Conservation (phyloP, 768 basidiomycete species). For the Lentinus tigrinus region DNA sequence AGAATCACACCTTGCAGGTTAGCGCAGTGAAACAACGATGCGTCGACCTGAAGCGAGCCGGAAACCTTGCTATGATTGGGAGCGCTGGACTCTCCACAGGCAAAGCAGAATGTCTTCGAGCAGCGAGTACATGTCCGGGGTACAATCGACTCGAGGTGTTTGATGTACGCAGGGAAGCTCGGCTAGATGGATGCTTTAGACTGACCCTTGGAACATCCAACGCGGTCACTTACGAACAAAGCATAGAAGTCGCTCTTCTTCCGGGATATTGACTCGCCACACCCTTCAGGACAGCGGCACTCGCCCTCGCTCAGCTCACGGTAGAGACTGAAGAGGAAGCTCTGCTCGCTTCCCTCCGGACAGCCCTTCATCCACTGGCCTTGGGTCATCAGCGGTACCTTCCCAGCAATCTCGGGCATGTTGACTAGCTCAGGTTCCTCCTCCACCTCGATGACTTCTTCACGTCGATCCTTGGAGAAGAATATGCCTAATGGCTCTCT, state of each 20-base stretch:
- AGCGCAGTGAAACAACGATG: slow-evolving; percentile 82
- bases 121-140: slow-evolving; percentile 52
- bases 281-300: slow-evolving; percentile 73
- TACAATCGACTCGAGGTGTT: slow-evolving; percentile 58
- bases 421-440: slow-evolving; percentile 61
- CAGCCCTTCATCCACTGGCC: slow-evolving; percentile 98
- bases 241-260: slow-evolving; percentile 80
- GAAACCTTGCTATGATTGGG: slow-evolving; percentile 22
- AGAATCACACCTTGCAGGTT: slow-evolving; percentile 87
- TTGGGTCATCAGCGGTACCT: slow-evolving; percentile 72
- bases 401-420: slow-evolving; percentile 43
- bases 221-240: slow-evolving; percentile 59
- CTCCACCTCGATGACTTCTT: slow-evolving; percentile 90
- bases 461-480: slow-evolving; percentile 91
- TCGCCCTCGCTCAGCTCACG: slow-evolving; percentile 62
- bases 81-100: slow-evolving; percentile 45
- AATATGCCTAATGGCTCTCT: slow-evolving; percentile 64
- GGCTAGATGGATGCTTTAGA: slow-evolving; percentile 46
- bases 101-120: slow-evolving; percentile 38
- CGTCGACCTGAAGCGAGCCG: slow-evolving; percentile 41
- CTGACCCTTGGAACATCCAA: background rate
- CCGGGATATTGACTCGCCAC: slow-evolving; percentile 60
- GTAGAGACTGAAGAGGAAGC: slow-evolving; percentile 83
- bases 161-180: slow-evolving; percentile 68
- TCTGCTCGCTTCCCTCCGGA: slow-evolving; percentile 90